Conservation (phyloP, 345 rosid genomes). For the Zanthoxylum bungeanum region DNA sequence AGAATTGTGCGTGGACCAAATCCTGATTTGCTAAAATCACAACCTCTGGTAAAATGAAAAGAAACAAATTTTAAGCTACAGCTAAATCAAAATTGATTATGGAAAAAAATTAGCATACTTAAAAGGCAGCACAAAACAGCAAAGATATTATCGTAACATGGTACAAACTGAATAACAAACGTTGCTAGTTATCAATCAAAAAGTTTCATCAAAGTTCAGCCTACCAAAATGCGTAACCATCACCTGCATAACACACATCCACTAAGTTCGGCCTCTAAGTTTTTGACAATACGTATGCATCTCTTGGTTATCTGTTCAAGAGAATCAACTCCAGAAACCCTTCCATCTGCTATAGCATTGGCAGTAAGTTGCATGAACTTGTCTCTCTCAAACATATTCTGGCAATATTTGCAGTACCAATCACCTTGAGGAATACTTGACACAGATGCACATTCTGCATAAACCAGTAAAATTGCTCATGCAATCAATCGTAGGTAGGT, state of each 20-base stretch:
- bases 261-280: slow-evolving; percentile 64
- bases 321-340: slow-evolving; percentile 75
- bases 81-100: not conserved
- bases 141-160: not conserved
- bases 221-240: slow-evolving; percentile 13
- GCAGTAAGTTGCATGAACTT: slow-evolving; percentile 53
- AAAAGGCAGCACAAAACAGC: not conserved
- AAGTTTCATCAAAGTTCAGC: slow-evolving; percentile 10
- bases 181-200: not conserved
- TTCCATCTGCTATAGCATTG: slow-evolving; percentile 82
- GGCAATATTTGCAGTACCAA: slow-evolving; percentile 92
- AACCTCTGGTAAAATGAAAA: slow-evolving; percentile 43
- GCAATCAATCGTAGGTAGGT: slow-evolving; percentile 9
- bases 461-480: slow-evolving; percentile 24
- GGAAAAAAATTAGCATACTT: not conserved
- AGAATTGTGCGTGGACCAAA: slow-evolving; percentile 95
- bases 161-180: not conserved
- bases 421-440: slow-evolving; percentile 68
- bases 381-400: slow-evolving; percentile 61
- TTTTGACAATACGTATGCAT: slow-evolving; percentile 89
- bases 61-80: slow-evolving; percentile 2
- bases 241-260: slow-evolving; percentile 97
- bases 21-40: slow-evolving; percentile 86
- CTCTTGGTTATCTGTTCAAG: slow-evolving; percentile 73
- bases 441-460: slow-evolving; percentile 75